Percentiles rank a stretch among this genome's conserved stretches.
Conservation (phyloP, 129 eudicot genomes). For the Pseudognaphalium luteoalbum region DNA sequence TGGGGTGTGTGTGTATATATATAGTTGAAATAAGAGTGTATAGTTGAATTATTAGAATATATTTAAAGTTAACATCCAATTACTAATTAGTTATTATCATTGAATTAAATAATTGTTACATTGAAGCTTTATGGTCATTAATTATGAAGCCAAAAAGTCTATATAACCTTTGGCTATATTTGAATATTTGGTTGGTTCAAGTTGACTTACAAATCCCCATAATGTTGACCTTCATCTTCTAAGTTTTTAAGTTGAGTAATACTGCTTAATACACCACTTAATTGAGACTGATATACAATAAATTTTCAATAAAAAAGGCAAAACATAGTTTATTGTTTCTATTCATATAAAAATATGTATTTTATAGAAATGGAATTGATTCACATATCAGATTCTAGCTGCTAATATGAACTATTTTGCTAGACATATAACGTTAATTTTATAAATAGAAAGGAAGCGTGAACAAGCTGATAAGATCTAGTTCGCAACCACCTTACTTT, state of each 20-base stretch:
- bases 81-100: too few relatives aligned
- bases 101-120: too few relatives aligned
- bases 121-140: slow-evolving; percentile 13
- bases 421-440: too few relatives aligned
- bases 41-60: too few relatives aligned
- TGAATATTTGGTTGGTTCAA: slow-evolving; percentile 20
- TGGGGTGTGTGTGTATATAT: too few relatives aligned
- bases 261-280: neutral
- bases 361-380: too few relatives aligned
- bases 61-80: too few relatives aligned
- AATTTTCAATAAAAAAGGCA: neutral
- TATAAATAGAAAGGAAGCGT: too few relatives aligned
- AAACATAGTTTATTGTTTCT: neutral
- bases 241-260: neutral
- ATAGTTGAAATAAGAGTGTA: too few relatives aligned
- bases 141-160: slow-evolving; percentile 19
- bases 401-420: neutral
- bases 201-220: slow-evolving; percentile 33
- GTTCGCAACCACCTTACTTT: too few relatives aligned
- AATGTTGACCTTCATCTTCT: slow-evolving; percentile 18
- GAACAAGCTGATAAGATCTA: too few relatives aligned
- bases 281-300: neutral
- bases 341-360: too few relatives aligned
- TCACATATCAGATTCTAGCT: neutral
- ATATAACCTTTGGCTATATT: neutral